Base-by-base conservation (phyloP, 1,139 yeast genomes). In the Geotrichum citri-aurantii region DNA sequence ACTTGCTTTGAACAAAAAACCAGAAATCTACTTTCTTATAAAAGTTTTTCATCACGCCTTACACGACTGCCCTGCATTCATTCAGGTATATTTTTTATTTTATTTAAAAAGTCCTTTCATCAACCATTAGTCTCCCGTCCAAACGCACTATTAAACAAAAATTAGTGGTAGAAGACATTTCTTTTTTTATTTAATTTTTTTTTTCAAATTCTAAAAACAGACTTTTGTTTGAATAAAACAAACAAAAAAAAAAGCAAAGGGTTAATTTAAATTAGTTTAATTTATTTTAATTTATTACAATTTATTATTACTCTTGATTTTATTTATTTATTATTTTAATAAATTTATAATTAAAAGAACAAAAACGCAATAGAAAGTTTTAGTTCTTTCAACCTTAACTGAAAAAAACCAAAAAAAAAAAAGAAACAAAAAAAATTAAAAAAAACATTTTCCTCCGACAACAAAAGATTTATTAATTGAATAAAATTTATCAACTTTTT, bases 141-240 rank as follows among this genome's bases (percentile, higher is more conserved):
- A n/a, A n/a, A n/a, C 44, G 17, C 44, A 17, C 44, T 7, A 26
- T 4, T 4, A 26, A 26, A 26, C 4, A 26, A 26, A 26, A 26
- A 26, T 5, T 5, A 26, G 7, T 26, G 21, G 21, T n/a, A 37
- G 44, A 49, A 31, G 24, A 31, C 14, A 17, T 31, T 26, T 19
- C 26, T 17, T 40, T 49, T 49, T 49, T 31, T 3, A n/a, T 48
- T 48, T 48, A 19, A 7, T 14, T 48, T 23, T 48, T 48, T 24
- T 31, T 49, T 23, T 26, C 33, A 29, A 49, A 31, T 29, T 29
- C 44, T 31, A 49, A 31, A 49, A 49, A 49, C 42, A 49, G 52
- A 29, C 23, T 29, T 49, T 49, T 44, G 44, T 49, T 31, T n/a
- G 8, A 31, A 6, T 17, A 49, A 31, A 49, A 31, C 44, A 37